phyloP scores from a whole-genome alignment of 2,329 filamentous ascomycete genomes.

The Penicillium sp. region DNA sequence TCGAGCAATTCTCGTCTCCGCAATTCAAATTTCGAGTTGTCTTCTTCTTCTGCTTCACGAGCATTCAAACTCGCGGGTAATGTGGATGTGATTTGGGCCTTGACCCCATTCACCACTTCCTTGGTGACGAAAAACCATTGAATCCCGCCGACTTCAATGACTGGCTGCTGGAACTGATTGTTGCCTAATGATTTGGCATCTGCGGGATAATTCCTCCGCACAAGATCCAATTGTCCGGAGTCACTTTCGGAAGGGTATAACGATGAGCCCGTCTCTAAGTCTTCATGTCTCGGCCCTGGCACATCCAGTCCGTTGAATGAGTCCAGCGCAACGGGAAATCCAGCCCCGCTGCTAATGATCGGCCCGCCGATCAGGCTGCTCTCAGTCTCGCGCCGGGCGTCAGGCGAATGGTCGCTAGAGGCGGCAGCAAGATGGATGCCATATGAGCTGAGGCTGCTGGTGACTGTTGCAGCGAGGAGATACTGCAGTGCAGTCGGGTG shows the following conservation, averaged over 20 bases:
- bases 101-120: conserved; percentile 46
- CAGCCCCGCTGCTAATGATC: conserved; percentile 28
- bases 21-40: conserved; percentile 7
- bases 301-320: conserved; percentile 28
- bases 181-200: conserved; percentile 52
- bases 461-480: conserved; percentile 62
- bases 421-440: conserved; percentile 55
- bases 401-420: conserved; percentile 57
- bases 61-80: conserved; percentile 26
- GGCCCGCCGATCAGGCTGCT: conserved; percentile 38
- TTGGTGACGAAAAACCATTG: conserved; percentile 60
- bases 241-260: conserved; percentile 17
- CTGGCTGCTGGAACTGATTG: conserved; percentile 56
- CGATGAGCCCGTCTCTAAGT: conserved; percentile 11
- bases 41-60: conserved; percentile 18
- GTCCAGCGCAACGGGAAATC: conserved; percentile 22
- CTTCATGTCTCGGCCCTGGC: conserved; percentile 19
- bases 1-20: conserved; percentile 12
- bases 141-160: conserved; percentile 57
- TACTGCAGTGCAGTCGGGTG: conserved; percentile 64
- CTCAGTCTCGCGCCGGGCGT: conserved; percentile 45
- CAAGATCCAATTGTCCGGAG: conserved; percentile 40
- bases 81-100: conserved; percentile 30
- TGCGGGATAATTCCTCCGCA: conserved; percentile 49
- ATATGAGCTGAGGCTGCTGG: conserved; percentile 49